Percentiles rank a stretch among this genome's conserved stretches.
Conservation (phyloP, 2,329 filamentous ascomycete species). For the Colletotrichum tamarilloi region DNA sequence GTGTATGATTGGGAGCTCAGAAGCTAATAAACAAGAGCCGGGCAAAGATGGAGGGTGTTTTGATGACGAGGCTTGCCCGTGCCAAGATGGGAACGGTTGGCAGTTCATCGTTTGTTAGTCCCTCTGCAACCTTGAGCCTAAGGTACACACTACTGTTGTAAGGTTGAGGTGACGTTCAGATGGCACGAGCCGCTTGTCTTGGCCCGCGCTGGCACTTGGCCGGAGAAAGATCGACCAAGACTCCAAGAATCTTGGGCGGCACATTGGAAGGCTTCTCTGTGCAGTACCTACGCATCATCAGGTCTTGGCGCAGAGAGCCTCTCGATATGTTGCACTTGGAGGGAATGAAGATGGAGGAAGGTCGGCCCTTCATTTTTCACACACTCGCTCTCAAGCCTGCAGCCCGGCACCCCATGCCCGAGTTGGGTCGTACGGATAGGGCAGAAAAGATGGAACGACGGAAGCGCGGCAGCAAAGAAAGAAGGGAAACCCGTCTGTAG, state of each 20-base stretch:
- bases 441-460: conserved; percentile 7
- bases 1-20: too few relatives aligned
- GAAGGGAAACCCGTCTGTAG: conserved; percentile 19
- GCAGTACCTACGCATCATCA: neutral
- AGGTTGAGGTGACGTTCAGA: conserved; percentile 26
- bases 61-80: conserved; percentile 32
- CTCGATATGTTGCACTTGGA: conserved; percentile 1
- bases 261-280: conserved; percentile 13
- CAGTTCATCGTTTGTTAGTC: neutral
- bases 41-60: conserved; percentile 23
- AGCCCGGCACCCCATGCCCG: neutral
- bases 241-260: conserved; percentile 32
- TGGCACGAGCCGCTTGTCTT: conserved; percentile 33
- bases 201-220: conserved; percentile 23
- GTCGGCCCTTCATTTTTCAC: neutral
- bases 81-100: conserved; percentile 26
- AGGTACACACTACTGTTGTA: neutral
- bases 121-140: neutral
- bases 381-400: neutral
- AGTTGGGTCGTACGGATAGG: conserved; percentile 17
- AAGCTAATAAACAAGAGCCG: conserved; percentile 1
- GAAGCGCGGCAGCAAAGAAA: conserved; percentile 26
- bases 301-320: conserved; percentile 14
- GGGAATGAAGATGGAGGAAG: neutral
- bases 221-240: conserved; percentile 31